Conservation (phyloP, 306 rosid genomes). For the Mucuna pruriens region DNA sequence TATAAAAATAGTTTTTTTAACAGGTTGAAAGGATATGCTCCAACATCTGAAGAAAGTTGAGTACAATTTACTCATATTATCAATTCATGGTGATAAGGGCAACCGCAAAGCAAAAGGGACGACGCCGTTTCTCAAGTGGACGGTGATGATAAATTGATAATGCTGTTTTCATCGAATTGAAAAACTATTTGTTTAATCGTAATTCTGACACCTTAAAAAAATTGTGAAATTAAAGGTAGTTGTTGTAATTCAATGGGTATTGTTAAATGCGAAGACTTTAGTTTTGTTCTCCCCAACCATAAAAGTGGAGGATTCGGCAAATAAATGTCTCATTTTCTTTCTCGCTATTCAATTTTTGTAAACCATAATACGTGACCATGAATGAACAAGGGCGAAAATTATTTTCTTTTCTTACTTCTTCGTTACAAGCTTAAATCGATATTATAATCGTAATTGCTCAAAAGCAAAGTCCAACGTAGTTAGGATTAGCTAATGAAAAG, state of each 20-base stretch:
- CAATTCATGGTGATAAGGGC: too few species aligned
- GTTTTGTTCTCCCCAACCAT: not conserved
- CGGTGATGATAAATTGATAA: not conserved
- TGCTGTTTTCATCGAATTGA: not conserved
- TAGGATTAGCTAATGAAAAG: not conserved
- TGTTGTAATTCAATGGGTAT: not conserved
- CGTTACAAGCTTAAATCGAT: not conserved
- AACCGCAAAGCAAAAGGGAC: too few species aligned
- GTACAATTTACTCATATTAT: too few species aligned
- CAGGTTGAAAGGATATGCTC: too few species aligned
- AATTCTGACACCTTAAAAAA: not conserved
- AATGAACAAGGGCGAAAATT: not conserved
- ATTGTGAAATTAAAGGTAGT: not conserved
- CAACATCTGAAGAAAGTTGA: too few species aligned
- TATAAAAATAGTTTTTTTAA: too few species aligned
- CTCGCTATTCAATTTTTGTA: not conserved
- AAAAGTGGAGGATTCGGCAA: not conserved
- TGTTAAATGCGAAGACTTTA: conserved; percentile 3
- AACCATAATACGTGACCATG: not conserved
- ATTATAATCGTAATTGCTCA: not conserved
- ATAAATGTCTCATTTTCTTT: not conserved
- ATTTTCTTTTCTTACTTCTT: not conserved
- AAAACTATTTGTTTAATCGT: not conserved
- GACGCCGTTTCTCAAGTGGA: too few species aligned
- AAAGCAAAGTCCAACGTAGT: not conserved